Conservation (phyloP, 1,284 basidiomycete species). For the Pisolithus thermaeus region DNA sequence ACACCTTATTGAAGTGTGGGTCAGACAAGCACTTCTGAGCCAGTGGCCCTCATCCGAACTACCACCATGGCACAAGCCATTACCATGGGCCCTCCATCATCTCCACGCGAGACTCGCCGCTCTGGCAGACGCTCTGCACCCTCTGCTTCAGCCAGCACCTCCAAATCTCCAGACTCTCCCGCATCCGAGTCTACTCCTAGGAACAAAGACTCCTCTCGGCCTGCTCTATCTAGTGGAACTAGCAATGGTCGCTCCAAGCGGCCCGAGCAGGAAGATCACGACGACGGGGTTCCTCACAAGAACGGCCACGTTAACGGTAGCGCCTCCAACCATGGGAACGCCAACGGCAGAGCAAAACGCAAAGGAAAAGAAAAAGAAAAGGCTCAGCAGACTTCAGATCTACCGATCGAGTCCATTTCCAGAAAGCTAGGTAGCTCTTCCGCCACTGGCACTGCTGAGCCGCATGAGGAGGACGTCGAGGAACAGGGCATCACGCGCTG, state of each 20-base stretch:
- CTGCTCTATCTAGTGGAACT: constrained; percentile 38
- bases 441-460: constrained; percentile 33
- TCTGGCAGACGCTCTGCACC: constrained; percentile 69
- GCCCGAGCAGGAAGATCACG: constrained; percentile 66
- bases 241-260: constrained; percentile 50
- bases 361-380: constrained; percentile 33
- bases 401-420: constrained; percentile 16
- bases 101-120: constrained; percentile 68
- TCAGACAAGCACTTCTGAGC: neutral
- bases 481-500: constrained; percentile 89
- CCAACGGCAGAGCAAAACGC: constrained; percentile 33
- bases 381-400: constrained; percentile 17
- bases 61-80: constrained; percentile 43
- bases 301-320: constrained; percentile 36
- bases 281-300: constrained; percentile 50
- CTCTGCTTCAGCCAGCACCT: constrained; percentile 57
- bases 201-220: constrained; percentile 39
- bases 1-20: neutral
- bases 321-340: constrained; percentile 31
- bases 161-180: constrained; percentile 70
- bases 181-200: constrained; percentile 45
- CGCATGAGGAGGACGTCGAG: constrained; percentile 53
- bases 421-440: constrained; percentile 29
- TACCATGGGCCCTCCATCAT: constrained; percentile 69
- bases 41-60: constrained; percentile 6